Base-by-base conservation (phyloP, 768 basidiomycete genomes). In the Russula virescens region DNA sequence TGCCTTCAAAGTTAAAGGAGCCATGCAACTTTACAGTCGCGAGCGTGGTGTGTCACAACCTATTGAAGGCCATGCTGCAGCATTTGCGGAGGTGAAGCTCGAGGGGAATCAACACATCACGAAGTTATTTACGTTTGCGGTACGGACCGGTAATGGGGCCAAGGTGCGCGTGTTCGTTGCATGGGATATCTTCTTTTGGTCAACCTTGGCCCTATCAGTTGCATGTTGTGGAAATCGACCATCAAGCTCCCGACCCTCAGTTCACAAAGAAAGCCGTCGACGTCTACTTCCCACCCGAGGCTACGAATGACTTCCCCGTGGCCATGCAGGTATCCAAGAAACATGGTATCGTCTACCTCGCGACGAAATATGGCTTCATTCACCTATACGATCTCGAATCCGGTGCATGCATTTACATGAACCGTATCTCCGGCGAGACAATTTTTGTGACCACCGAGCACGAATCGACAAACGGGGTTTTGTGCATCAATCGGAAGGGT, bases 401-500 rank as follows among this genome's bases (percentile, higher is more conserved):
- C 10, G 97, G 95, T 61, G 88, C 92, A 48, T 98, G 97, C 77
- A 86, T 99, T 63, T 99, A 98, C 80, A 99, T 99, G 97, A 99
- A 99, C 82, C 90, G 97, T 67, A 99, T 99, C 73, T 94, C 92
- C 47, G 96, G 97, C 38, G 97, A 99, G 79, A 98, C 97, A 38
- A 98, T 99, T 73, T 99, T 99, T 73, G 94, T 97, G 49, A 98
- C 97, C 14, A 92, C 96, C 38, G 95, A 98, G 71, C 94, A 98
- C 71, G 95, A 98, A 74, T 83, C 87, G 19, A 86, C 88, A 3
- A 84, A 93, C 71, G 97, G 97, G 78, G 97, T 99, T 74, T 93
- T 99, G 66, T 96, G 96, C 68, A 94, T 99, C 72, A 99, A 99
- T 84, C 92, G 96, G 83, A 98, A 98, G 77, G 97, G 97, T 35